Percentiles rank a stretch among this genome's conserved stretches.
These are phyloP conservation scores for Aspergillus clavatus DNA, from an alignment of 2,329 filamentous ascomycete genomes.

Conservation along the genomic window DNA sequence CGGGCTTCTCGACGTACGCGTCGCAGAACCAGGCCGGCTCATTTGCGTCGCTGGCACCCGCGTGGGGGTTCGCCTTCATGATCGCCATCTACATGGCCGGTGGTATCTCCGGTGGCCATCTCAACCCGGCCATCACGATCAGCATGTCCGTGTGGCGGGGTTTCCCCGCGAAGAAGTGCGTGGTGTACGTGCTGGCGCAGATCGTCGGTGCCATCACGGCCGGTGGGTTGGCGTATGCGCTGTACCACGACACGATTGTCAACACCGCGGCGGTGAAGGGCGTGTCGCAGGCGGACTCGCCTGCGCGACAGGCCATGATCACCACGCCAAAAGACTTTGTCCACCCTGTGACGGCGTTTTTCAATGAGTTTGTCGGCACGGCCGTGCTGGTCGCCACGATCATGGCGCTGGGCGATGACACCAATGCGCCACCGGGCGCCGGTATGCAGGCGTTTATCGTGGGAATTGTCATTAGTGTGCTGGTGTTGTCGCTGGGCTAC, in stretches of 20 bases:
- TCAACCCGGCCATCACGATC: conserved; percentile 47
- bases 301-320: conserved; percentile 22
- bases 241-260: conserved; percentile 35
- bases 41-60: conserved; percentile 15
- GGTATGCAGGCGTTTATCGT: conserved; percentile 36
- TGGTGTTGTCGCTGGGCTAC: conserved; percentile 24
- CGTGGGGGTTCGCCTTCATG: conserved; percentile 30
- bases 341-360: conserved; percentile 29
- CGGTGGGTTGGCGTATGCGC: conserved; percentile 29
- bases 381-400: conserved; percentile 30
- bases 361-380: conserved; percentile 35
- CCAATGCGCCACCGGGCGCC: conserved; percentile 42
- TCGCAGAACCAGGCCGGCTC: conserved; percentile 20
- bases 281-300: conserved; percentile 15
- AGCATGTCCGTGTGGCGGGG: conserved; percentile 30
- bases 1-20: conserved; percentile 20
- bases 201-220: conserved; percentile 34
- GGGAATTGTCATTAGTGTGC: conserved; percentile 11
- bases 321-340: conserved; percentile 25
- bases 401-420: conserved; percentile 39
- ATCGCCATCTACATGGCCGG: conserved; percentile 44
- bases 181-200: conserved; percentile 31
- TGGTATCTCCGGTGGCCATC: conserved; percentile 46
- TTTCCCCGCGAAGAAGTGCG: conserved; percentile 26
- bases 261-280: conserved; percentile 12